Percentiles rank a stretch among this genome's conserved stretches.
These are phyloP conservation scores for Populus davidiana DNA, from an alignment of 345 rosid genomes.

Conservation along the genomic window DNA sequence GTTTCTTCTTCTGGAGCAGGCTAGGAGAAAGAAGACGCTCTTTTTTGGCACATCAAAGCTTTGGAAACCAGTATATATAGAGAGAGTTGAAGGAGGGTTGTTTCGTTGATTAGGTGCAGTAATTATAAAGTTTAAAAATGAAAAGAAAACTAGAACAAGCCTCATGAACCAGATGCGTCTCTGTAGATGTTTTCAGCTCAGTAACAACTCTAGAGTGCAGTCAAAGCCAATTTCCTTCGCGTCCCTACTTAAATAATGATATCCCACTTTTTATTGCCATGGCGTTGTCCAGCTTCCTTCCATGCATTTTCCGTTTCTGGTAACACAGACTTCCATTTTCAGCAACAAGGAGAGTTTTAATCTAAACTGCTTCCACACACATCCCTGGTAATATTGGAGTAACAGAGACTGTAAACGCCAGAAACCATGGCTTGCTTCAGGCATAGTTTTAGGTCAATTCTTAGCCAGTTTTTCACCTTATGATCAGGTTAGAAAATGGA, in stretches of 20 bases:
- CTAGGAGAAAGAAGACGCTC: background rate
- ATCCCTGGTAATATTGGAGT: background rate
- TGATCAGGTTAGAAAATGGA: too few relatives aligned
- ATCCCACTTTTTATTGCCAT: background rate
- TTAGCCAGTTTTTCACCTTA: too few relatives aligned
- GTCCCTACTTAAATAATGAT: background rate
- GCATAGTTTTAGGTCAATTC: too few relatives aligned
- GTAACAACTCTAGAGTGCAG: constrained; percentile 67
- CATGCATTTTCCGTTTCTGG: background rate
- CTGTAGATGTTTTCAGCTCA: constrained; percentile 27
- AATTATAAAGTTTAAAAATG: background rate
- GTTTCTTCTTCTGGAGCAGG: background rate
- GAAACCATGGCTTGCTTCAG: background rate
- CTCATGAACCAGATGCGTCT: background rate
- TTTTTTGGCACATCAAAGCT: constrained; percentile 5
- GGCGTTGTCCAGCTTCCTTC: background rate
- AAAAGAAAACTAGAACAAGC: background rate
- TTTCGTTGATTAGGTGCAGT: constrained; percentile 16
- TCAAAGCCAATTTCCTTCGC: constrained; percentile 56
- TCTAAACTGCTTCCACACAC: background rate
- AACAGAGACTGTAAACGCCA: background rate
- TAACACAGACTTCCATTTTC: background rate
- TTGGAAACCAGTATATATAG: constrained; percentile 27
- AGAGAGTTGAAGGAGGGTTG: constrained; percentile 20
- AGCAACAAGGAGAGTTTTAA: background rate